Conservation (phyloP, 2,329 filamentous ascomycete genomes). For the Grosmannia penicillata region DNA sequence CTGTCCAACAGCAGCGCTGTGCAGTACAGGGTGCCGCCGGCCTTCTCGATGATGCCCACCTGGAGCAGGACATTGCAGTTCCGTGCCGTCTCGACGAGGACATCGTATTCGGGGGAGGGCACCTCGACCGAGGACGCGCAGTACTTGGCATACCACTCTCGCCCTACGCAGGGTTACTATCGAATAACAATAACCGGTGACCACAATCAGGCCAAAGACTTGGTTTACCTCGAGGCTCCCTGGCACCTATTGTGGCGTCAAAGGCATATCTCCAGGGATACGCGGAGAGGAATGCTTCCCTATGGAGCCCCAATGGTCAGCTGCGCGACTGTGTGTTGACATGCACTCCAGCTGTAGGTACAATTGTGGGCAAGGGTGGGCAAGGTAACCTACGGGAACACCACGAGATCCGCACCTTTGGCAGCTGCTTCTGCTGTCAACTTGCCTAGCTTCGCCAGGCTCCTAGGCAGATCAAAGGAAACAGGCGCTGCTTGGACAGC, state of each 20-base stretch:
- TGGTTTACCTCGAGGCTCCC: conserved; percentile 24
- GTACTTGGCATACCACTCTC: conserved; percentile 25
- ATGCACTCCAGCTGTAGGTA: too few species aligned
- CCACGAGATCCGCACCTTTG: conserved; percentile 22
- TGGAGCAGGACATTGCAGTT: conserved; percentile 20
- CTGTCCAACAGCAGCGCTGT: conserved; percentile 21
- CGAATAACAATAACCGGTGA: conserved; percentile 3
- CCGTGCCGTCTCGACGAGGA: conserved; percentile 18
- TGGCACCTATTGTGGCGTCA: conserved; percentile 24
- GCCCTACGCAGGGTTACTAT: conserved; percentile 15
- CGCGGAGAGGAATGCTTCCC: conserved; percentile 24
- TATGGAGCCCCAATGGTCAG: too few species aligned
- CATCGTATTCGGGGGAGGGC: conserved; percentile 21
- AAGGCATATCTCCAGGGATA: conserved; percentile 28
- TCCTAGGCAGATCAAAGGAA: conserved; percentile 21
- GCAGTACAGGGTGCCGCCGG: conserved; percentile 25
- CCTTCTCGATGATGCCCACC: conserved; percentile 25
- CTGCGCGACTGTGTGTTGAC: too few species aligned
- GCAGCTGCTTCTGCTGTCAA: conserved; percentile 20
- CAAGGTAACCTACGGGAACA: conserved; percentile 21
- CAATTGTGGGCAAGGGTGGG: too few species aligned
- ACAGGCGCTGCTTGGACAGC: conserved; percentile 25
- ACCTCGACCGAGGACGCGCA: conserved; percentile 23
- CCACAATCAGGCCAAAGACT: too few species aligned
- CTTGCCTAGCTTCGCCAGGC: conserved; percentile 19